Evolutionary conservation across 2,329 filamentous ascomycete species (phyloP), one percentile per base, ranked within the genome.

Genomic region (Cercospora janseana): DNA sequence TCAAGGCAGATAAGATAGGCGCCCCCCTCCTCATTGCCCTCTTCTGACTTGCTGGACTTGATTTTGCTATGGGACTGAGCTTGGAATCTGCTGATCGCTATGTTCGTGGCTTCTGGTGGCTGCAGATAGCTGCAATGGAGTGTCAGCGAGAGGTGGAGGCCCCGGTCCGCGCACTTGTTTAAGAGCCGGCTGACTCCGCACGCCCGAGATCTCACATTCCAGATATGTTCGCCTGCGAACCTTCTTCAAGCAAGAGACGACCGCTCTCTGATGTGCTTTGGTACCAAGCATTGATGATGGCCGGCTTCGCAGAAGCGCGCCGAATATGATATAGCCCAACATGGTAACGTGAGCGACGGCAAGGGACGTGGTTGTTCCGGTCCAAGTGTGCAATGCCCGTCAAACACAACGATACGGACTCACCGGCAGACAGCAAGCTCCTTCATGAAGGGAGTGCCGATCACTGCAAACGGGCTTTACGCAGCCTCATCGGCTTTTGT

Each of bases 401-500:
- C n/a, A n/a, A n/a, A n/a, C n/a, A n/a, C n/a, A n/a, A n/a, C n/a
- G n/a, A n/a, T n/a, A n/a, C n/a, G n/a, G n/a, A n/a, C n/a, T n/a
- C n/a, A n/a, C n/a, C n/a, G n/a, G n/a, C n/a, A n/a, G n/a, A n/a
- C n/a, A n/a, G n/a, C n/a, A n/a, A n/a, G n/a, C n/a, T n/a, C n/a
- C n/a, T n/a, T n/a, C n/a, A n/a, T n/a, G n/a, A n/a, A n/a, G n/a
- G n/a, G n/a, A n/a, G n/a, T n/a, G n/a, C n/a, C n/a, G n/a, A n/a
- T n/a, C n/a, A n/a, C n/a, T n/a, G 61, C 79, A 65, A 61, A 79
- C 63, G 59, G 77, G 8, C 63, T 80, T 28, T 72, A 82, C 60
- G 74, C 79, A 57, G 74, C 75, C 48, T 80, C 79, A 49, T 74
- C 77, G 24, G 80, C 78, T 23, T 81, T 81, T 3, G 72, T 78